Percentiles rank a stretch among this genome's conserved stretches.
Evolutionary conservation across 306 rosid species (phyloP).

Genomic region (Rubus parviflorus): DNA sequence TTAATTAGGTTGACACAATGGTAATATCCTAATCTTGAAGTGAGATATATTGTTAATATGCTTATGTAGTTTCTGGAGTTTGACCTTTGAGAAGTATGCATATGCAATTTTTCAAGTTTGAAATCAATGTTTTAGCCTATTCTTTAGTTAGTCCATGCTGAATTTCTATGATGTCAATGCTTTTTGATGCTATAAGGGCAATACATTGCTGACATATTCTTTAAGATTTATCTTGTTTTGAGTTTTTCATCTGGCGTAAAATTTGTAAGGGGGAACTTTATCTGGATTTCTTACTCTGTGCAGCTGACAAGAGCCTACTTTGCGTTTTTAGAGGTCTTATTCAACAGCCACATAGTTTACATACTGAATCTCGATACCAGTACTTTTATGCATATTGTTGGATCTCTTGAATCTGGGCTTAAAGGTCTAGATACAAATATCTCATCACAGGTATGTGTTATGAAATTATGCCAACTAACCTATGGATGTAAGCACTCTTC

Average conservation of each 20-base stretch:
- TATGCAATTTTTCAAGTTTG: not conserved
- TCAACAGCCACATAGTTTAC: slow-evolving; percentile 78
- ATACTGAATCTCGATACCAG: slow-evolving; percentile 74
- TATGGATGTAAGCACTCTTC: not conserved
- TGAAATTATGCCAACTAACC: not conserved
- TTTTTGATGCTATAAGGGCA: not conserved
- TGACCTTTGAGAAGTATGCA: not conserved
- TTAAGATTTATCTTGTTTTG: not conserved
- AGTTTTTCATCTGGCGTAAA: not conserved
- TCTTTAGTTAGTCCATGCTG: not conserved
- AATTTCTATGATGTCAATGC: not conserved
- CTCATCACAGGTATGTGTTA: slow-evolving; percentile 78
- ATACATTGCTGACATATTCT: not conserved
- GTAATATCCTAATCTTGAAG: not conserved
- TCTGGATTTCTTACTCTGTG: slow-evolving; percentile 29
- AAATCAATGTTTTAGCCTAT: not conserved
- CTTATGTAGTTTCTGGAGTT: not conserved
- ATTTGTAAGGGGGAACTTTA: slow-evolving; percentile 1
- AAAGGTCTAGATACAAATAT: slow-evolving; percentile 92
- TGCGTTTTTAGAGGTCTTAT: slow-evolving; percentile 91
- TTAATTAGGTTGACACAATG: not conserved
- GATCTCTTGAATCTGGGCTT: slow-evolving; percentile 98
- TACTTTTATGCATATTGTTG: slow-evolving; percentile 87
- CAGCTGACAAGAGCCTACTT: slow-evolving; percentile 96
- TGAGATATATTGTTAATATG: not conserved